phyloP scores from a whole-genome alignment of 202 grass and related monocot species.

The Schoenoplectus triqueter region DNA sequence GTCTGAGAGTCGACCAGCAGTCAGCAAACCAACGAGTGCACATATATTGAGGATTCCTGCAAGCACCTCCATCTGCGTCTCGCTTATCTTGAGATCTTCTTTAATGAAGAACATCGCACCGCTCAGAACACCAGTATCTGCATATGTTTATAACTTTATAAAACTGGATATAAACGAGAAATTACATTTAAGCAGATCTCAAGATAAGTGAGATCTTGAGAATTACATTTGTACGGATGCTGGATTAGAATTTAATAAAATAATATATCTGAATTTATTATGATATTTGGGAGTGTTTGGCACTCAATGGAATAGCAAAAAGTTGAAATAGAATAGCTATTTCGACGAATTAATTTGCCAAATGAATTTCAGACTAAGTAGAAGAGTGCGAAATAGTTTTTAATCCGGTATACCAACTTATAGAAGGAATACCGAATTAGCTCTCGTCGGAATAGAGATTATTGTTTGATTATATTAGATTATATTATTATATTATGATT shows the following conservation, averaged over 20 bases:
- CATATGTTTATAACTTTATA: not conserved
- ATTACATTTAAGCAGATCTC: conserved; percentile 8
- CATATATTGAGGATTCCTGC: conserved; percentile 63
- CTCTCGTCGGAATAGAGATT: too few species aligned
- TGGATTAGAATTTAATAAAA: not conserved
- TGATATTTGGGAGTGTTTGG: too few species aligned
- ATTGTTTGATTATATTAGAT: too few species aligned
- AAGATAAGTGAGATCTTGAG: too few species aligned
- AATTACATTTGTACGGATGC: not conserved
- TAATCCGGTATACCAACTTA: too few species aligned
- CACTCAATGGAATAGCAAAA: too few species aligned
- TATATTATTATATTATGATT: too few species aligned
- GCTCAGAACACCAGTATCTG: conserved; percentile 69
- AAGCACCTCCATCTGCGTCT: conserved; percentile 57
- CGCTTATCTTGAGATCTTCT: conserved; percentile 60
- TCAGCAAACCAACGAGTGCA: conserved; percentile 55
- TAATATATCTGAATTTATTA: not conserved
- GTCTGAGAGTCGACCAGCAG: conserved; percentile 58
- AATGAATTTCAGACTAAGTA: too few species aligned
- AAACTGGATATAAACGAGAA: not conserved
- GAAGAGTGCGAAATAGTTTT: too few species aligned
- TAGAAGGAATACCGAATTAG: too few species aligned
- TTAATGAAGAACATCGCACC: conserved; percentile 70
- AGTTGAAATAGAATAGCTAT: too few species aligned
- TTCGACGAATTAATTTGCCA: too few species aligned